phyloP scores from a whole-genome alignment of 1,139 yeast species.

The Geotrichum reessii region DNA sequence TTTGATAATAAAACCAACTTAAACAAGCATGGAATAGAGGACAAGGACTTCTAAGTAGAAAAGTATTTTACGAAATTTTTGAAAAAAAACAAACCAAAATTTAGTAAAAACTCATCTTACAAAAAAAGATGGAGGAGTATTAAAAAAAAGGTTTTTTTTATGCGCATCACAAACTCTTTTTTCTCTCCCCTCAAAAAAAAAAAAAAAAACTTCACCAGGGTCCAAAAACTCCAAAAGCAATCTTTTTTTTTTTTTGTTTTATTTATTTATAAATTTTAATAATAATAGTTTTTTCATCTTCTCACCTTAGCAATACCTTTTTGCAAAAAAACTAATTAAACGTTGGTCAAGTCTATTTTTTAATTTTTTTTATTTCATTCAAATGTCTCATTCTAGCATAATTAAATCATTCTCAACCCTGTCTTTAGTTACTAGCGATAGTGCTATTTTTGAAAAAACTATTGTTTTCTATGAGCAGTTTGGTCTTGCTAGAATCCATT shows the following conservation, averaged over 20 bases:
- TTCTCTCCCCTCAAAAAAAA: too few relatives aligned
- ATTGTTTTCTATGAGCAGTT: conserved; percentile 50
- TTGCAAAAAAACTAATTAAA: not conserved
- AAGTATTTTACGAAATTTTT: too few relatives aligned
- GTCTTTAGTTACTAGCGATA: conserved; percentile 54
- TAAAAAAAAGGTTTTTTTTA: too few relatives aligned
- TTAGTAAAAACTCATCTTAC: too few relatives aligned
- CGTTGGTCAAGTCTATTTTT: not conserved
- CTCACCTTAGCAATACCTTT: not conserved
- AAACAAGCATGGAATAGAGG: too few relatives aligned
- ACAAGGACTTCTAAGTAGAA: too few relatives aligned
- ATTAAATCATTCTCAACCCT: conserved; percentile 40
- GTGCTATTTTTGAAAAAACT: conserved; percentile 42
- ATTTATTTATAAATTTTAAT: not conserved
- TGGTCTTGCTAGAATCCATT: conserved; percentile 51
- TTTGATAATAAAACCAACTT: too few relatives aligned
- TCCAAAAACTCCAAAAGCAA: too few relatives aligned
- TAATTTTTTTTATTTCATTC: not conserved
- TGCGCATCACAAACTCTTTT: too few relatives aligned
- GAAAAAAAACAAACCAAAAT: too few relatives aligned
- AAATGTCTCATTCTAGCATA: conserved; percentile 13
- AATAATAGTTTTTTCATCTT: not conserved
- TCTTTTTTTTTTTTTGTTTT: not conserved
- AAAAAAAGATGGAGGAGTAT: too few relatives aligned
- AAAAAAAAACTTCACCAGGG: too few relatives aligned